Conservation (phyloP, 2,329 filamentous ascomycete genomes). For the Cryoendolithus antarcticus region DNA sequence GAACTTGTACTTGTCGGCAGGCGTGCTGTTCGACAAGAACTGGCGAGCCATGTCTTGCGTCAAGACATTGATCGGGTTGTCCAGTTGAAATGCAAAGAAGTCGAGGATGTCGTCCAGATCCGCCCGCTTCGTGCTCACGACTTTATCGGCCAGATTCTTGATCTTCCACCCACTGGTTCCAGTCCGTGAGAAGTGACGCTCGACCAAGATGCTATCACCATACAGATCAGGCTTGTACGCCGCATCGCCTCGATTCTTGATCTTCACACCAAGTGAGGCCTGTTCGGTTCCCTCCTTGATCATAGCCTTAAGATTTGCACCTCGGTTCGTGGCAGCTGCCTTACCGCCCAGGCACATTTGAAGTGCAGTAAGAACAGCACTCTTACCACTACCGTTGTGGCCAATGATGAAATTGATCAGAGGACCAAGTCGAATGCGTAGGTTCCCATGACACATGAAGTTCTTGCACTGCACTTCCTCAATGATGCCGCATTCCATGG, state of each 20-base stretch:
- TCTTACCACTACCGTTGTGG: slow-evolving; percentile 96
- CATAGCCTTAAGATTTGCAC: slow-evolving; percentile 75
- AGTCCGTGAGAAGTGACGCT: slow-evolving; percentile 68
- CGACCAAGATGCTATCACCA: slow-evolving; percentile 76
- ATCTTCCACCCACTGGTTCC: slow-evolving; percentile 77
- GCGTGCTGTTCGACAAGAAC: slow-evolving; percentile 75
- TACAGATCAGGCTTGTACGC: slow-evolving; percentile 75
- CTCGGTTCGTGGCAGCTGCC: slow-evolving; percentile 82
- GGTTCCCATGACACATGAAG: slow-evolving; percentile 87
- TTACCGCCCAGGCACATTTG: slow-evolving; percentile 93
- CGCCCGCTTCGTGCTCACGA: slow-evolving; percentile 69
- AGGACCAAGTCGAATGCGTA: slow-evolving; percentile 77
- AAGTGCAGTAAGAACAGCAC: slow-evolving; percentile 83
- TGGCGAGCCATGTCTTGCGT: slow-evolving; percentile 92
- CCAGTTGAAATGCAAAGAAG: slow-evolving; percentile 84
- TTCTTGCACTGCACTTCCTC: slow-evolving; percentile 78
- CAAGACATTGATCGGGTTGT: slow-evolving; percentile 91
- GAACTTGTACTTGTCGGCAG: slow-evolving; percentile 85
- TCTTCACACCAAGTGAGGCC: slow-evolving; percentile 61
- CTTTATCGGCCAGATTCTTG: slow-evolving; percentile 56
- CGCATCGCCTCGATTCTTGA: slow-evolving; percentile 80
- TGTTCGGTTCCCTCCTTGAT: slow-evolving; percentile 80
- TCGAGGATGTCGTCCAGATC: slow-evolving; percentile 91
- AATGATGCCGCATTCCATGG: slow-evolving; percentile 75
- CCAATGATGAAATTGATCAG: slow-evolving; percentile 97